phyloP scores from a whole-genome alignment of 345 rosid genomes.

The Leavenworthia alabamica region DNA sequence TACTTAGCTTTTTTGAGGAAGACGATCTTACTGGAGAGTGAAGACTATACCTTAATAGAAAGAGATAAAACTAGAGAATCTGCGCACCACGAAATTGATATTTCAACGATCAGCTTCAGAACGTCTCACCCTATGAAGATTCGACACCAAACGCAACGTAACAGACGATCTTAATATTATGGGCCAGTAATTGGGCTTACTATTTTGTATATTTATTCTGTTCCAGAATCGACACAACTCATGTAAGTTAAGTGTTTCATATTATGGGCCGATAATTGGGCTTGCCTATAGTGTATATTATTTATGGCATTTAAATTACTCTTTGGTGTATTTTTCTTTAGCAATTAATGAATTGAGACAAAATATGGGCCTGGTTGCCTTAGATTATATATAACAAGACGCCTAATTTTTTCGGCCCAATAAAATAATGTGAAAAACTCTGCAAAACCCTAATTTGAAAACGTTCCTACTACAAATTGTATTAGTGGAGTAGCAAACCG shows the following conservation, averaged over 20 bases:
- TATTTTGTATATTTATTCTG: not conserved
- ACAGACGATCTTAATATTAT: conserved; percentile 5
- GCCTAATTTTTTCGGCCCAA: not conserved
- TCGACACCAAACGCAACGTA: conserved; percentile 13
- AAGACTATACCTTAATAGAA: conserved; percentile 20
- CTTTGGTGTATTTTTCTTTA: too few species aligned
- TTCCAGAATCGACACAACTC: too few species aligned
- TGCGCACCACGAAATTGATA: conserved; percentile 24
- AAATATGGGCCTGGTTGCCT: not conserved
- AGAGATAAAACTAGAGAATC: conserved; percentile 7
- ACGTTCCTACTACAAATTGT: not conserved
- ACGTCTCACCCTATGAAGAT: conserved; percentile 22
- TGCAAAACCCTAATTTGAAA: conserved; percentile 12
- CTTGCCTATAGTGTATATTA: too few species aligned
- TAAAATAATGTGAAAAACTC: not conserved
- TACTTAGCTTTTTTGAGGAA: not conserved
- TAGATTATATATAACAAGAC: not conserved
- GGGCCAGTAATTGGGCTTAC: conserved; percentile 11
- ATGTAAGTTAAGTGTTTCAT: too few species aligned
- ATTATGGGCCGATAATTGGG: too few species aligned
- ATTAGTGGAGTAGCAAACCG: not conserved
- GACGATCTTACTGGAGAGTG: conserved; percentile 15
- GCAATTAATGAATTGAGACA: too few species aligned
- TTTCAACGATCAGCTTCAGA: conserved; percentile 24
- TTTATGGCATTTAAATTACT: too few species aligned